Conservation (phyloP, 2,329 filamentous ascomycete genomes). For the Fusarium sp. region DNA sequence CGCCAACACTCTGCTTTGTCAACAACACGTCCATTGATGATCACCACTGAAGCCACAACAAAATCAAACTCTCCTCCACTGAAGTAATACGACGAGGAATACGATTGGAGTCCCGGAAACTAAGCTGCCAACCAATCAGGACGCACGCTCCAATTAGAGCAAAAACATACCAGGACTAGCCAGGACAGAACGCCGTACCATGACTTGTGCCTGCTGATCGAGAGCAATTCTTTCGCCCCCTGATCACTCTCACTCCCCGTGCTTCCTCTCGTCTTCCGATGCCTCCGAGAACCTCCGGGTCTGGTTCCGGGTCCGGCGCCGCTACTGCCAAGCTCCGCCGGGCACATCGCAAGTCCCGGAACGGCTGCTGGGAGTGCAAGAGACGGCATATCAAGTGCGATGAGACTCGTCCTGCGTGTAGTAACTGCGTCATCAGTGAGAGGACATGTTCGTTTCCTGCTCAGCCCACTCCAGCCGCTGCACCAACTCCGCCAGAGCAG, state of each 20-base stretch:
- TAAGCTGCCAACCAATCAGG: not conserved
- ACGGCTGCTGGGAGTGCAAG: slow-evolving; percentile 54
- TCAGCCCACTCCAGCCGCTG: slow-evolving; percentile 1
- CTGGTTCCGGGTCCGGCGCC: slow-evolving; percentile 21
- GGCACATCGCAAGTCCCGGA: slow-evolving; percentile 53
- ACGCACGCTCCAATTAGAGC: not conserved
- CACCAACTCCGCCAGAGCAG: slow-evolving; percentile 13
- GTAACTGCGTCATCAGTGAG: slow-evolving; percentile 51
- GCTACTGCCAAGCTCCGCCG: slow-evolving; percentile 46
- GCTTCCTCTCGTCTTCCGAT: slow-evolving; percentile 5
- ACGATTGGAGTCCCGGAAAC: not conserved
- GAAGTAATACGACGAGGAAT: not conserved
- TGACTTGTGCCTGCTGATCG: slow-evolving; percentile 11
- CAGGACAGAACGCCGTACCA: not conserved
- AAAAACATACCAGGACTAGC: not conserved
- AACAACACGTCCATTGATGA: not conserved
- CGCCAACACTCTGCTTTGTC: not conserved
- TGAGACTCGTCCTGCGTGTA: slow-evolving; percentile 52
- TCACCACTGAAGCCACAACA: not conserved
- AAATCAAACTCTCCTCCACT: too few relatives aligned
- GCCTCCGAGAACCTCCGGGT: slow-evolving; percentile 30
- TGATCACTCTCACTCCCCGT: not conserved
- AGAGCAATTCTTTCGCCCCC: not conserved
- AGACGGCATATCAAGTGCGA: slow-evolving; percentile 55
- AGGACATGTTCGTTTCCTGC: slow-evolving; percentile 48